A percentile compares a stretch with the other conserved stretches of the same genome.
These are phyloP conservation scores for Aschersonia sp. DNA, from an alignment of 2,329 filamentous ascomycete genomes.

Conservation along the genomic window DNA sequence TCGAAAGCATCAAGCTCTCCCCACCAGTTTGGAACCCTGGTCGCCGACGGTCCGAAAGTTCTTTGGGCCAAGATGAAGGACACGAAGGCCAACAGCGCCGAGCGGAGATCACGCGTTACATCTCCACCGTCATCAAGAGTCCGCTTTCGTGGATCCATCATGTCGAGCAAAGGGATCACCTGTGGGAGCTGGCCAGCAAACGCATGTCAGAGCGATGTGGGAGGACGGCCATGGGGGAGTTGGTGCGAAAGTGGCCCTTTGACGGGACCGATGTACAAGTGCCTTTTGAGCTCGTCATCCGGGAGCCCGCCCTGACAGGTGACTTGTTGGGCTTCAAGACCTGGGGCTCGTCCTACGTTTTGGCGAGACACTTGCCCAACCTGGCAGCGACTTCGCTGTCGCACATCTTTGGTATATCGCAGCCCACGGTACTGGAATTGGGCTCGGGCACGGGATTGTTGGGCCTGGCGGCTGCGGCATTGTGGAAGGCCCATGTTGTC, in stretches of 20 bases:
- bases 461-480: conserved; percentile 66
- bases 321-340: conserved; percentile 90
- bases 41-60: conserved; percentile 22
- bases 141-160: conserved; percentile 53
- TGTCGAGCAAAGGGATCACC: conserved; percentile 48
- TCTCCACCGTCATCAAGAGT: conserved; percentile 55
- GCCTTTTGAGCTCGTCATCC: conserved; percentile 52
- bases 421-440: conserved; percentile 50
- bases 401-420: neutral
- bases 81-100: conserved; percentile 23
- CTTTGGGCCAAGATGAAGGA: conserved; percentile 26
- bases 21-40: conserved; percentile 48
- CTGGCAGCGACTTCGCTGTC: conserved; percentile 27
- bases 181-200: conserved; percentile 69
- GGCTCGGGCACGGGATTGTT: conserved; percentile 87
- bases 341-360: conserved; percentile 81
- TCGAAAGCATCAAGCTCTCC: conserved; percentile 51
- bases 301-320: conserved; percentile 77
- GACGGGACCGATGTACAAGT: conserved; percentile 10
- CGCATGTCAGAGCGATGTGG: conserved; percentile 79
- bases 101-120: conserved; percentile 46
- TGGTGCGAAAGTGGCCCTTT: conserved; percentile 41
- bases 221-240: conserved; percentile 45
- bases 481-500: conserved; percentile 51
- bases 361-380: conserved; percentile 55